phyloP scores from a whole-genome alignment of 2,329 filamentous ascomycete species.

The Fusarium liriodendri region DNA sequence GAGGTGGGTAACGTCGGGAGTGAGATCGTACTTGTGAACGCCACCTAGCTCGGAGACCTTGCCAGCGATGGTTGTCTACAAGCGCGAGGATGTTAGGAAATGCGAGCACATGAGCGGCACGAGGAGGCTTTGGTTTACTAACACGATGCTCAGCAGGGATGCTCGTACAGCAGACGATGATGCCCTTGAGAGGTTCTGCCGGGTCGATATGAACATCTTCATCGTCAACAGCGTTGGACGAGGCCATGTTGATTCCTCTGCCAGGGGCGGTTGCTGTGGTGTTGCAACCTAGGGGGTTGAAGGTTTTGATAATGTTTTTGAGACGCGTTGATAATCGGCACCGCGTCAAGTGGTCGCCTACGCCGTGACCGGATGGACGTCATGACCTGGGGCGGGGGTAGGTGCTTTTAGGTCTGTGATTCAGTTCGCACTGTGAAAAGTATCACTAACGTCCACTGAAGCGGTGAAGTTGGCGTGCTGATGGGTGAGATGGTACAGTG shows the following conservation, averaged over 20 bases:
- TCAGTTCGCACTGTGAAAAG: conserved; percentile 15
- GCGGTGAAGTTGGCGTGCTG: not conserved
- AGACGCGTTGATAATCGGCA: conserved; percentile 41
- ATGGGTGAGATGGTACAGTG: not conserved
- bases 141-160: conserved; percentile 79
- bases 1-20: conserved; percentile 95
- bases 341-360: conserved; percentile 40
- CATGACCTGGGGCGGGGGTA: conserved; percentile 24
- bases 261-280: conserved; percentile 18
- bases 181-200: conserved; percentile 73
- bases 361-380: conserved; percentile 14
- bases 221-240: conserved; percentile 38
- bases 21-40: conserved; percentile 88
- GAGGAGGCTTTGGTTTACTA: conserved; percentile 60
- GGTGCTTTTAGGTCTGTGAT: not conserved
- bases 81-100: conserved; percentile 3
- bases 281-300: conserved; percentile 25
- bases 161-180: conserved; percentile 89
- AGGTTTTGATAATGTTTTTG: conserved; percentile 34
- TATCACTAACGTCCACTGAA: not conserved
- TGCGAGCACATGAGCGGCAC: not conserved
- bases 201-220: conserved; percentile 59
- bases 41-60: conserved; percentile 86
- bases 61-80: conserved; percentile 66
- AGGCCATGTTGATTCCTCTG: conserved; percentile 44